Evolutionary conservation across 2,329 filamentous ascomycete genomes (phyloP).

Genomic region (Aureobasidium mangrovei): DNA sequence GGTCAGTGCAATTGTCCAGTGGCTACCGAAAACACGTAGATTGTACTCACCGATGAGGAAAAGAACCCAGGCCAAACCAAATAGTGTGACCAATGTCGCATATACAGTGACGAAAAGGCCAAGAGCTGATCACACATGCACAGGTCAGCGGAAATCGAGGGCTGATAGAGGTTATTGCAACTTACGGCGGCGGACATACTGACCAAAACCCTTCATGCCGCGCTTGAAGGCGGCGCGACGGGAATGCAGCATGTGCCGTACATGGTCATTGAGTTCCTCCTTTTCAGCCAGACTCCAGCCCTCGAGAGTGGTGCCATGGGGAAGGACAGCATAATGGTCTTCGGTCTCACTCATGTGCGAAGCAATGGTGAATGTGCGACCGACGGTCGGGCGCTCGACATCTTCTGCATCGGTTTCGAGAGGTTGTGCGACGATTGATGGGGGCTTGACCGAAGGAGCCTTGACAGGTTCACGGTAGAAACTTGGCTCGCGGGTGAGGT

Average conservation of each 20-base stretch:
- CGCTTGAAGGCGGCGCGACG: constrained; percentile 71
- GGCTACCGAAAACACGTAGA: neutral
- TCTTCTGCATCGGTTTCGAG: constrained; percentile 12
- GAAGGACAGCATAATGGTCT: constrained; percentile 69
- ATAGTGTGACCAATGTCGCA: constrained; percentile 71
- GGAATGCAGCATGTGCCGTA: constrained; percentile 81
- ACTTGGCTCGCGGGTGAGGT: constrained; percentile 46
- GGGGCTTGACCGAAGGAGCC: constrained; percentile 18
- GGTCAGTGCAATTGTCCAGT: neutral
- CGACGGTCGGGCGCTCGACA: neutral
- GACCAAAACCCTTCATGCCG: constrained; percentile 66
- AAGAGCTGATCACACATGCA: constrained; percentile 48
- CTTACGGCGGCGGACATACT: constrained; percentile 65
- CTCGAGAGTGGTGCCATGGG: constrained; percentile 61
- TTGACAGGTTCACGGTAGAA: constrained; percentile 20
- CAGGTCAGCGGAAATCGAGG: neutral
- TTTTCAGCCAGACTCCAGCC: constrained; percentile 70
- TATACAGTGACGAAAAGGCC: constrained; percentile 81
- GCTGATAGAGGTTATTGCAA: constrained; percentile 16
- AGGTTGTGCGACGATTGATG: constrained; percentile 7
- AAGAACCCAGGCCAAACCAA: constrained; percentile 82
- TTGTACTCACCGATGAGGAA: constrained; percentile 54
- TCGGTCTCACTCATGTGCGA: constrained; percentile 60
- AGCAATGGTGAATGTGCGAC: constrained; percentile 42
- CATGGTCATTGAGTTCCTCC: constrained; percentile 71